phyloP scores from a whole-genome alignment of 1,284 basidiomycete genomes.

The Albatrellus sp. region DNA sequence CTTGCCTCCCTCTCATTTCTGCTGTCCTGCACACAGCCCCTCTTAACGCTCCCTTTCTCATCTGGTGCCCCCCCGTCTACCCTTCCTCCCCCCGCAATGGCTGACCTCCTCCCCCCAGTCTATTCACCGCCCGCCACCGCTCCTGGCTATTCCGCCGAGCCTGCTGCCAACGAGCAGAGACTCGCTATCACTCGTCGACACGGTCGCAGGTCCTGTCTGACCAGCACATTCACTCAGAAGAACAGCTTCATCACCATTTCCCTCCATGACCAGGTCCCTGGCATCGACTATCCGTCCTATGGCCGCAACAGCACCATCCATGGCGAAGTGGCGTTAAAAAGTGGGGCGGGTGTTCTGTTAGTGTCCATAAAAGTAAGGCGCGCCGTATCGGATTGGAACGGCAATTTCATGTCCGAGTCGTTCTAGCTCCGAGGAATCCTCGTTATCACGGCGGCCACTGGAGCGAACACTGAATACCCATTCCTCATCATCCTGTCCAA shows the following conservation, averaged over 20 bases:
- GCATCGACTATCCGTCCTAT: constrained; percentile 13
- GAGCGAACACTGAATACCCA: constrained; percentile 20
- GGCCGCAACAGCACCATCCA: constrained; percentile 11
- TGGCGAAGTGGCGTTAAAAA: constrained; percentile 13
- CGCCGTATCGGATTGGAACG: no score
- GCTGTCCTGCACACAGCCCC: neutral
- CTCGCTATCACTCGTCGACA: constrained; percentile 15
- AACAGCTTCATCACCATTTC: constrained; percentile 12
- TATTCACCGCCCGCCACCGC: constrained; percentile 17
- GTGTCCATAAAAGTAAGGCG: constrained; percentile 13
- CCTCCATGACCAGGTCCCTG: constrained; percentile 14
- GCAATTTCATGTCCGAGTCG: neutral
- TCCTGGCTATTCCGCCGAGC: constrained; percentile 17
- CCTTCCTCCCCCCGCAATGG: neutral
- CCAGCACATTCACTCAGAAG: constrained; percentile 11
- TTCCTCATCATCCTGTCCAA: constrained; percentile 22
- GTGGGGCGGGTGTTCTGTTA: constrained; percentile 6
- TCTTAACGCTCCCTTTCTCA: neutral
- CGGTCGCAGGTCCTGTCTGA: constrained; percentile 4
- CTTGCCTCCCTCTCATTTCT: neutral
- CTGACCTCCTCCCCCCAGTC: constrained; percentile 10
- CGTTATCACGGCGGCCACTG: constrained; percentile 27
- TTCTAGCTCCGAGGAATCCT: constrained; percentile 40
- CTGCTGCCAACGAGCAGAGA: constrained; percentile 14
- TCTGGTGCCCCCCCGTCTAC: neutral